Evolutionary conservation across 78 protist genomes (phyloP).

Genomic region (Dictyostelium capitatum): DNA sequence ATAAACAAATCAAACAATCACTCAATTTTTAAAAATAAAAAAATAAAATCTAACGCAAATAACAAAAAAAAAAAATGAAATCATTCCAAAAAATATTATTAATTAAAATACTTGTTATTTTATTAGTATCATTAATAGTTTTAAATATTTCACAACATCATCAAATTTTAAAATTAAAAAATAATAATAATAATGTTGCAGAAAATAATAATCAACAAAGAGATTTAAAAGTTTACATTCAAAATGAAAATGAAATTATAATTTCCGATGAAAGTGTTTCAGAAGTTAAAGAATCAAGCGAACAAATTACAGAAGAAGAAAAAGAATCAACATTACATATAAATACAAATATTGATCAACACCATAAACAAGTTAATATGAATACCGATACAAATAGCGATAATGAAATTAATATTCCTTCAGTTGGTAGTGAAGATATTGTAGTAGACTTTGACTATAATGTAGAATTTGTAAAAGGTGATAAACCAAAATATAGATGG

Average conservation of each 20-base stretch:
- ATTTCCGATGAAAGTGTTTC: not conserved
- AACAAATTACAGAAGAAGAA: not conserved
- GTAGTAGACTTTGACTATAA: not conserved
- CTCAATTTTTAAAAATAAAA: not conserved
- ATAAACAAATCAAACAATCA: too few species aligned
- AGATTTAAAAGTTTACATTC: not conserved
- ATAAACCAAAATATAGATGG: not conserved
- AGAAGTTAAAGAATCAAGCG: not conserved
- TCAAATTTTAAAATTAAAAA: conserved; percentile 1
- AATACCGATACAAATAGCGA: not conserved
- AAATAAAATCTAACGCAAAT: not conserved
- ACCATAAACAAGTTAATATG: not conserved
- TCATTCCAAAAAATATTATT: conserved; percentile 7
- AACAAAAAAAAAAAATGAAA: not conserved
- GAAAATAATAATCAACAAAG: not conserved
- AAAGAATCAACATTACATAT: not conserved
- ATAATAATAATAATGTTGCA: not conserved
- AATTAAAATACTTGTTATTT: not conserved
- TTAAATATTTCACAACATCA: not conserved
- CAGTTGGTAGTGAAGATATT: not conserved
- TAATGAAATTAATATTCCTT: not conserved
- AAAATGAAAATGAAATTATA: not conserved
- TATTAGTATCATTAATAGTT: not conserved
- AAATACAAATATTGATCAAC: not conserved
- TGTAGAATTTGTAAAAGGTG: not conserved